These are phyloP conservation scores for Aechmea fasciata DNA, from an alignment of 176 grass and related monocot genomes.

Conservation along the genomic window DNA sequence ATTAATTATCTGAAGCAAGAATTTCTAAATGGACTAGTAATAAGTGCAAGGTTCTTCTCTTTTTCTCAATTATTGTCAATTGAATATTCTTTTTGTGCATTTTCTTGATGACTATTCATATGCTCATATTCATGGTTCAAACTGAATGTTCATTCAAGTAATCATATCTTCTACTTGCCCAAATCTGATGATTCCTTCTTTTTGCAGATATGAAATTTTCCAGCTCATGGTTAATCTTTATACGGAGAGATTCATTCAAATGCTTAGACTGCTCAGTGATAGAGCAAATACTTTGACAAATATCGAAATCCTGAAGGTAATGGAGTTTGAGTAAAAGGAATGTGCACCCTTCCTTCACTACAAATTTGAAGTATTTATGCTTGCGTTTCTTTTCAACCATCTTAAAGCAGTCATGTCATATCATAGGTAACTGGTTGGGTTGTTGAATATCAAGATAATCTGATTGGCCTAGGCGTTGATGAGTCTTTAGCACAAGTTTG, in stretches of 20 bases:
- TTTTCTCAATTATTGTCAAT: no score
- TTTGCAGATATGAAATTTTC: slow-evolving; percentile 95
- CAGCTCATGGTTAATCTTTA: slow-evolving; percentile 98
- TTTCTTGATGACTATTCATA: not conserved
- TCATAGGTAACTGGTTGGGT: slow-evolving; percentile 97
- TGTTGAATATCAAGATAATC: slow-evolving; percentile 95
- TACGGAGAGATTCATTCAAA: slow-evolving; percentile 87
- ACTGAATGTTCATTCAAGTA: not conserved
- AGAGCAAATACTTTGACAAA: slow-evolving; percentile 93
- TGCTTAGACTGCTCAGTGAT: slow-evolving; percentile 95
- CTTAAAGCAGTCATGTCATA: slow-evolving; percentile 14
- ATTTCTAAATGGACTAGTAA: no score
- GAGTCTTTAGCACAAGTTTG: slow-evolving; percentile 98
- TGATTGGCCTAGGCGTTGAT: slow-evolving; percentile 90
- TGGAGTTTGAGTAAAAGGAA: not conserved
- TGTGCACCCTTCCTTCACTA: not conserved
- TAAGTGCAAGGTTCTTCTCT: no score
- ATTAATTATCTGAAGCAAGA: no score
- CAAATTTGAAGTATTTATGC: slow-evolving; percentile 7
- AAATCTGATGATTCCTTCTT: slow-evolving; percentile 25
- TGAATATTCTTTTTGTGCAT: not conserved
- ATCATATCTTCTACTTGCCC: slow-evolving; percentile 12
- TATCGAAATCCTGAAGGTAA: slow-evolving; percentile 96
- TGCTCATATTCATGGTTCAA: not conserved
- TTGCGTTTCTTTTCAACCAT: slow-evolving; percentile 19